phyloP scores from a whole-genome alignment of 1,284 basidiomycete species.

The Phlebopus sp. region DNA sequence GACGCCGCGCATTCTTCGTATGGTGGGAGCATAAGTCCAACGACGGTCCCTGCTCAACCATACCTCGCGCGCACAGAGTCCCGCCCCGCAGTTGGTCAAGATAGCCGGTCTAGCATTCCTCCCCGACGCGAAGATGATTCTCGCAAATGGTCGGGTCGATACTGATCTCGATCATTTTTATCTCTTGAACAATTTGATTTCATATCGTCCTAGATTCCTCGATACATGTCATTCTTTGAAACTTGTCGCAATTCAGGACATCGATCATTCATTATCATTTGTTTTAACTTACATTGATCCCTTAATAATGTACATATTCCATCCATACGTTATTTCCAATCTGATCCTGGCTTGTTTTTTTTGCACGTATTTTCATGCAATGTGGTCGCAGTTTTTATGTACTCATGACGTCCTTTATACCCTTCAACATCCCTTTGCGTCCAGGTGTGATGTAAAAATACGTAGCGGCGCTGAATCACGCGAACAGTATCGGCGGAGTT shows the following conservation, averaged over 20 bases:
- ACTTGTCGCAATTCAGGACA: slow-evolving; percentile 36
- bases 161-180: slow-evolving; percentile 45
- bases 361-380: slow-evolving; percentile 13
- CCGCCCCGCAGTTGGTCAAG: slow-evolving; percentile 32
- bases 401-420: slow-evolving; percentile 18
- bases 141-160: slow-evolving; percentile 47
- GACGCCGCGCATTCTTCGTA: slow-evolving; percentile 31
- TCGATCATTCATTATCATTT: slow-evolving; percentile 37
- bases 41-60: slow-evolving; percentile 30
- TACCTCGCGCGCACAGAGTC: slow-evolving; percentile 44
- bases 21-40: slow-evolving; percentile 33
- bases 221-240: slow-evolving; percentile 35
- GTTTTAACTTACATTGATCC: slow-evolving; percentile 33
- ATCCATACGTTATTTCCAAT: slow-evolving; percentile 31
- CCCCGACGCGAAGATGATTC: slow-evolving; percentile 40
- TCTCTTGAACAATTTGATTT: slow-evolving; percentile 33
- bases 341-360: slow-evolving; percentile 18
- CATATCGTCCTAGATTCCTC: slow-evolving; percentile 35
- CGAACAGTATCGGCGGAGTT: slow-evolving; percentile 22
- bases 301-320: slow-evolving; percentile 39
- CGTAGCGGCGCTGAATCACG: slow-evolving; percentile 14
- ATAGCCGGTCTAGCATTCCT: slow-evolving; percentile 30
- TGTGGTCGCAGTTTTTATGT: slow-evolving; percentile 29
- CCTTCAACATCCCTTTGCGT: slow-evolving; percentile 8
- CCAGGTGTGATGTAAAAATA: slow-evolving; percentile 12